phyloP scores from a whole-genome alignment of 2,329 filamentous ascomycete species.

The Chaetomiaceae sp. region DNA sequence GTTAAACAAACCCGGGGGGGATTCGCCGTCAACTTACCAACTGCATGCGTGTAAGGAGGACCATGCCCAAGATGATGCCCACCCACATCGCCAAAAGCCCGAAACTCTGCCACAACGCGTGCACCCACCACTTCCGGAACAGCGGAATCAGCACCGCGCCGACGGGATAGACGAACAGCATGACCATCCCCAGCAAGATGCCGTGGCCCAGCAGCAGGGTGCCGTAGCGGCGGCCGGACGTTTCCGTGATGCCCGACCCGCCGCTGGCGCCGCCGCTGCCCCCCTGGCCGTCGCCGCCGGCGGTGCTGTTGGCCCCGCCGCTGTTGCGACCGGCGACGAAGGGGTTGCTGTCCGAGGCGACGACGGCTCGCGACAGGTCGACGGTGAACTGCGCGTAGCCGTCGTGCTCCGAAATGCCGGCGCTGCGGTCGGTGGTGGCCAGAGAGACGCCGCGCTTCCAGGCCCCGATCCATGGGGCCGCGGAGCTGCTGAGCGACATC shows the following conservation, averaged over 20 bases:
- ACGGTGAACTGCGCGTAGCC: constrained; percentile 41
- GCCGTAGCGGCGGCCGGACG: background rate
- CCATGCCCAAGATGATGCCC: constrained; percentile 55
- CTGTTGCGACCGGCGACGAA: constrained; percentile 34
- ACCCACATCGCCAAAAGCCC: constrained; percentile 55
- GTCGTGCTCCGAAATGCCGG: constrained; percentile 45
- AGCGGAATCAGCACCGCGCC: constrained; percentile 59
- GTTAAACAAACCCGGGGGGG: no score
- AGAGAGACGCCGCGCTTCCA: constrained; percentile 48
- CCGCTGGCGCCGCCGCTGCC: background rate
- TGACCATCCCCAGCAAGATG: constrained; percentile 57
- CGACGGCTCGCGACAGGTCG: constrained; percentile 44
- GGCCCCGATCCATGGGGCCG: constrained; percentile 49
- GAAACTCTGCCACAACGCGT: constrained; percentile 52
- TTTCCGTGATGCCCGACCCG: constrained; percentile 21
- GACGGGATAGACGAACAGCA: constrained; percentile 55
- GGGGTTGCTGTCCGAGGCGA: constrained; percentile 49
- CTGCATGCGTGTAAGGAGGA: constrained; percentile 38
- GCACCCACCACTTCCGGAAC: constrained; percentile 53
- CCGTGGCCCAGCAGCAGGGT: constrained; percentile 45
- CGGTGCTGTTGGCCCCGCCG: background rate
- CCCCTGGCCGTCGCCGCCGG: constrained; percentile 3
- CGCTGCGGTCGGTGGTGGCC: constrained; percentile 38
- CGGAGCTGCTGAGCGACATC: constrained; percentile 36
- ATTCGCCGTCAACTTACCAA: constrained; percentile 38